Conservation (phyloP, 805 yeast genomes). For the Ogataea methylovora region DNA sequence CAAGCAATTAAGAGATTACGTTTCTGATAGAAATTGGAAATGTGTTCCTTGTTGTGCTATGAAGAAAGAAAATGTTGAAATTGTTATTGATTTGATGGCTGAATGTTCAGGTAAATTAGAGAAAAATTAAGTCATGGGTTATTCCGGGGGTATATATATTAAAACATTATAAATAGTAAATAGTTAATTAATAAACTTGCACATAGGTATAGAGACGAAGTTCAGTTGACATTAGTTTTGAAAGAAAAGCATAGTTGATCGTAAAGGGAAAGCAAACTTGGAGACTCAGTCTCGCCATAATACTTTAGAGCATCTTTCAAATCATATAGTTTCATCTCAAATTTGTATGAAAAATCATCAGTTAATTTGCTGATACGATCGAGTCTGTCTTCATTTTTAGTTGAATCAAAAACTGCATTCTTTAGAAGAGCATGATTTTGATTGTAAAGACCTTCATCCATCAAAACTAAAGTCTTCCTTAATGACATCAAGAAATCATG, state of each 20-base stretch:
- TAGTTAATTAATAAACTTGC: not conserved
- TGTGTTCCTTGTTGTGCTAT: constrained; percentile 81
- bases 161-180: not conserved
- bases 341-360: constrained; percentile 35
- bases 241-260: constrained; percentile 27
- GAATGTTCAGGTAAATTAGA: constrained; percentile 34
- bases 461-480: constrained; percentile 44
- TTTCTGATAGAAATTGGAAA: constrained; percentile 48
- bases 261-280: constrained; percentile 33
- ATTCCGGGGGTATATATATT: too few relatives aligned
- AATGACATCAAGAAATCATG: constrained; percentile 43
- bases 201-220: too few relatives aligned
- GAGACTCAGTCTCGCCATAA: constrained; percentile 43
- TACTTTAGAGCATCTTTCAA: constrained; percentile 37
- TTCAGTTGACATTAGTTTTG: too few relatives aligned
- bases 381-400: constrained; percentile 31
- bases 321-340: constrained; percentile 36
- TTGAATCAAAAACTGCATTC: constrained; percentile 30
- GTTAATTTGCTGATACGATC: constrained; percentile 33
- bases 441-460: constrained; percentile 39
- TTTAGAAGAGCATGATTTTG: constrained; percentile 28
- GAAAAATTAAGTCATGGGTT: not conserved
- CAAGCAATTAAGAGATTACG: constrained; percentile 33
- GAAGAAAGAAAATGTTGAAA: constrained; percentile 63
- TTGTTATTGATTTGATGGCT: constrained; percentile 66